Evolutionary conservation across 352 stramenopile species (phyloP).

Genomic region (Globisporangium yorkense): DNA sequence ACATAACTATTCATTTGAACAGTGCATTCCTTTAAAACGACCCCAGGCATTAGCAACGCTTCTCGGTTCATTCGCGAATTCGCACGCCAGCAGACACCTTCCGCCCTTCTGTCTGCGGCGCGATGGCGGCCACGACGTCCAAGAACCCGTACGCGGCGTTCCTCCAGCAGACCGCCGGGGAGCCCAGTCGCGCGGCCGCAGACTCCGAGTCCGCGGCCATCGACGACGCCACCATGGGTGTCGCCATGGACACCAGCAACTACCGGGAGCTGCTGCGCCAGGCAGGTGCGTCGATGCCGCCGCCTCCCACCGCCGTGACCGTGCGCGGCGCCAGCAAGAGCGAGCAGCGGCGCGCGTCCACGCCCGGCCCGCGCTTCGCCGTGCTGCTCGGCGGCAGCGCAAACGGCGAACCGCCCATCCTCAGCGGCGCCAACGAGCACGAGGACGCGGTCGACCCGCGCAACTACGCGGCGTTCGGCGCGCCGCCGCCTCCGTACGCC

Average conservation of each 20-base stretch:
- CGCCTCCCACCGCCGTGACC: constrained; percentile 11
- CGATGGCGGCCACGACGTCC: constrained; percentile 1
- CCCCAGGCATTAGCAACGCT: no score
- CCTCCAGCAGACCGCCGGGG: constrained; percentile 7
- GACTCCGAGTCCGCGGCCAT: not conserved
- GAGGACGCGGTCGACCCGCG: constrained; percentile 26
- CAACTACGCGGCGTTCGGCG: constrained; percentile 22
- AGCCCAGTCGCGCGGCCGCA: not conserved
- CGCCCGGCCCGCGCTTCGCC: constrained; percentile 4
- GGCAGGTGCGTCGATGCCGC: not conserved
- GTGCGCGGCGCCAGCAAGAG: constrained; percentile 5
- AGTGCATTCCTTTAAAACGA: no score
- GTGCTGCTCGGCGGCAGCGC: constrained; percentile 2
- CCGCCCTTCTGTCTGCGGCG: not conserved
- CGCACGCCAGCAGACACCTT: not conserved
- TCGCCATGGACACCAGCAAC: constrained; percentile 58
- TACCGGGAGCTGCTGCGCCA: constrained; percentile 52
- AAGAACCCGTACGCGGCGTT: constrained; percentile 14
- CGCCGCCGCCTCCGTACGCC: not conserved
- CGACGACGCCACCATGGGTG: constrained; percentile 21
- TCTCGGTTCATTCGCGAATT: not conserved
- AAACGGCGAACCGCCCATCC: constrained; percentile 2
- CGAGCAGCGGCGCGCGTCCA: constrained; percentile 1
- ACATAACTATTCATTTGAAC: no score
- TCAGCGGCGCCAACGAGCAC: constrained; percentile 1